These are phyloP conservation scores for Lasiosphaeris hirsuta DNA, from an alignment of 495 filamentous ascomycete species.

Conservation along the genomic window DNA sequence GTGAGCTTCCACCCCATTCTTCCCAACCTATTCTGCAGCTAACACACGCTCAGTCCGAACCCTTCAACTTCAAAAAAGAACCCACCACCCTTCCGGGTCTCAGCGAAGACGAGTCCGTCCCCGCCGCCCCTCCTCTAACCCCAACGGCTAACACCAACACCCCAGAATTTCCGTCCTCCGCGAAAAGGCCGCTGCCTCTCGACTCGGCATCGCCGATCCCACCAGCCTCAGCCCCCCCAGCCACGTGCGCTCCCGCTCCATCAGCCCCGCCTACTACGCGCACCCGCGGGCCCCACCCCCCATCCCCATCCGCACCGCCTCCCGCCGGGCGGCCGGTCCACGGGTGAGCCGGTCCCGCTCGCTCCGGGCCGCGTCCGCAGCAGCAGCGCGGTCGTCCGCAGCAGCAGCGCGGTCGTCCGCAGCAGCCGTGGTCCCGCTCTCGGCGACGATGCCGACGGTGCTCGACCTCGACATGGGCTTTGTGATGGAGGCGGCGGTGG, in stretches of 20 bases:
- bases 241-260: neutral
- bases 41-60: slow-evolving; percentile 38
- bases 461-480: too few relatives aligned
- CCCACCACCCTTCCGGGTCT: slow-evolving; percentile 37
- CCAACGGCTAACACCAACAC: neutral
- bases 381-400: too few relatives aligned
- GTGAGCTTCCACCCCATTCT: slow-evolving; percentile 10
- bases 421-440: too few relatives aligned
- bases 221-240: neutral
- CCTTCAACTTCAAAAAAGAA: slow-evolving; percentile 46
- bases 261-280: neutral
- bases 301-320: neutral
- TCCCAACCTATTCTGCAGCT: slow-evolving; percentile 6
- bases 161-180: slow-evolving; percentile 36
- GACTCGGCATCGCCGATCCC: slow-evolving; percentile 27
- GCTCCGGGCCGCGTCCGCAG: neutral
- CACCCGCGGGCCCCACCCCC: neutral
- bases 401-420: too few relatives aligned
- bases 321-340: neutral
- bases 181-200: slow-evolving; percentile 40
- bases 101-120: slow-evolving; percentile 33
- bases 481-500: too few relatives aligned
- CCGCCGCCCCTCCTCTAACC: neutral
- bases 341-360: neutral
- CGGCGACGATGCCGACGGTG: too few relatives aligned